Percentiles rank a stretch among this genome's conserved stretches.
Evolutionary conservation across 2,329 filamentous ascomycete species (phyloP).

Genomic region (Alternaria tenuissima): DNA sequence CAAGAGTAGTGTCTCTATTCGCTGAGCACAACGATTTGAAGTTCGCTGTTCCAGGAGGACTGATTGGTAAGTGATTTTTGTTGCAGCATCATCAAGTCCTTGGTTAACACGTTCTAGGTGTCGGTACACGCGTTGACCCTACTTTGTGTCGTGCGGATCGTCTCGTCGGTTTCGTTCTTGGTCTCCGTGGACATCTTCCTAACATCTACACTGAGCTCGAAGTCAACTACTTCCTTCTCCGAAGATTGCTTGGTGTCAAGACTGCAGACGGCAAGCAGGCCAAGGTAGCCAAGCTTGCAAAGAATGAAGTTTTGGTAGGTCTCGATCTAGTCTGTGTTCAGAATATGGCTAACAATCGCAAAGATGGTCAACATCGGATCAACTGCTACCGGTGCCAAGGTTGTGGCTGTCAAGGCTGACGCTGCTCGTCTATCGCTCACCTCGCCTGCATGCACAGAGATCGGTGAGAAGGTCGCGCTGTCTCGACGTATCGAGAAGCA

Average conservation of each 20-base stretch:
- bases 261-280: constrained; percentile 98
- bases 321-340: not conserved
- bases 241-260: constrained; percentile 93
- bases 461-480: constrained; percentile 97
- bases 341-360: constrained; percentile 20
- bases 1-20: constrained; percentile 91
- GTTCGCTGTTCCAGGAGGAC: constrained; percentile 95
- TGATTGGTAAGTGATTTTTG: constrained; percentile 68
- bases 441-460: constrained; percentile 93
- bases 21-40: constrained; percentile 98
- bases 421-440: constrained; percentile 94
- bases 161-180: constrained; percentile 96
- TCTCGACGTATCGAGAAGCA: constrained; percentile 98
- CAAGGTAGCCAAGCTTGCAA: constrained; percentile 97
- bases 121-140: constrained; percentile 95
- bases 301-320: constrained; percentile 86
- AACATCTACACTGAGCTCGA: constrained; percentile 99
- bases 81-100: not conserved
- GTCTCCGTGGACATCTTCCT: constrained; percentile 89
- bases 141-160: constrained; percentile 98
- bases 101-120: constrained; percentile 62
- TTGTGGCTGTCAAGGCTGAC: constrained; percentile 96
- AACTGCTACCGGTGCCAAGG: constrained; percentile 96
- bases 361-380: constrained; percentile 98
- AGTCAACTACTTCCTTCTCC: constrained; percentile 96